Percentiles rank a stretch among this genome's conserved stretches.
Conservation (phyloP, 768 basidiomycete genomes). For the Hydnum rufescens region DNA sequence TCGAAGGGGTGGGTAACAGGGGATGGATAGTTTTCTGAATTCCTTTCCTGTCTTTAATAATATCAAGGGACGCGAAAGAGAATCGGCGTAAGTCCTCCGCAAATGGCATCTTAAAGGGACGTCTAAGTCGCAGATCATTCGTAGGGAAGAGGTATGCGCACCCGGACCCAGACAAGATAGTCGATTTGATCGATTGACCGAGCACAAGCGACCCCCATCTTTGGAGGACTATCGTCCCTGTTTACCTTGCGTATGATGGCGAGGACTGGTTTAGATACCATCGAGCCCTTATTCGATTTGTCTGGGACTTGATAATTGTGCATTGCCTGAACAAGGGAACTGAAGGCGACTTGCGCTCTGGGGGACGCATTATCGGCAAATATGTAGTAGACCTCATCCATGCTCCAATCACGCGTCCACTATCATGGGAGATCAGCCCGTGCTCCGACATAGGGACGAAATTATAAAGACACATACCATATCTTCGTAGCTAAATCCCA, state of each 20-base stretch:
- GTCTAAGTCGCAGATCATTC: neutral
- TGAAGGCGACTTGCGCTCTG: slow-evolving; percentile 64
- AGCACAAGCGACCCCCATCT: slow-evolving; percentile 64
- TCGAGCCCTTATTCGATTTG: neutral
- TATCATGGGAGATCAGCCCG: neutral
- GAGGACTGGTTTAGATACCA: slow-evolving; percentile 14
- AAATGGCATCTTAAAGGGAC: slow-evolving; percentile 57
- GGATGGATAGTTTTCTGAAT: slow-evolving; percentile 56
- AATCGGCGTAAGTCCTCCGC: slow-evolving; percentile 85
- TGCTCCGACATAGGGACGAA: neutral
- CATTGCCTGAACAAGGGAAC: slow-evolving; percentile 78
- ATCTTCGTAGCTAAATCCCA: slow-evolving; percentile 58
- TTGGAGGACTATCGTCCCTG: slow-evolving; percentile 54
- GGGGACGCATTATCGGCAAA: slow-evolving; percentile 53
- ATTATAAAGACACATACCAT: slow-evolving; percentile 2
- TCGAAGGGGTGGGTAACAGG: slow-evolving; percentile 60
- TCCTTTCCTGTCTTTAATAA: slow-evolving; percentile 55
- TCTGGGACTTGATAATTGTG: slow-evolving; percentile 26
- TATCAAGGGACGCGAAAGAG: slow-evolving; percentile 63
- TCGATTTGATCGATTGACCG: slow-evolving; percentile 45
- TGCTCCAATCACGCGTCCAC: slow-evolving; percentile 31
- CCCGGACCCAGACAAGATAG: slow-evolving; percentile 69
- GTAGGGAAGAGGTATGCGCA: slow-evolving; percentile 18
- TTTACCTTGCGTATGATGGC: slow-evolving; percentile 75
- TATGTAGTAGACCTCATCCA: slow-evolving; percentile 74